Base-by-base conservation (phyloP, 116 monocot species). In the Posidonia oceanica region DNA sequence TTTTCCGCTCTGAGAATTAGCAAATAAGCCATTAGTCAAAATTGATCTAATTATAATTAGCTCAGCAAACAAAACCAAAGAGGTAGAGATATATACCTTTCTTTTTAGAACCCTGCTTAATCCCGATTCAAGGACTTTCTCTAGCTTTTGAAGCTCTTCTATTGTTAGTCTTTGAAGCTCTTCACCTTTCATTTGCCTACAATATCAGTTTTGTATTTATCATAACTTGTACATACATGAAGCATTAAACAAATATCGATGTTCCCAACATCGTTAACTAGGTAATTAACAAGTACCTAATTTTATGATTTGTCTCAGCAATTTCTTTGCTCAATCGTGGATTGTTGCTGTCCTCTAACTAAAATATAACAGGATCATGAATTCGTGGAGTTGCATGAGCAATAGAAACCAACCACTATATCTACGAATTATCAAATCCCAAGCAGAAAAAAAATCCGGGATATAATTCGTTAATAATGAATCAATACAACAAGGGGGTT, bases 91-190 rank as follows among this genome's bases (percentile, higher is more conserved):
- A 14, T 12, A 64, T 64, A 84, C 93, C 80, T 93, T 93, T 70
- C 42, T 86, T 36, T 86, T 74, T 4, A 84, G 42, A 36, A 93
- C 84, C n/a, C 77, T 70, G 29, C 69, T 52, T 39, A 88, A 60
- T 36, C 93, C 93, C 18, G 74, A 62, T 82, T 88, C 86, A 68
- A 93, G 86, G 0, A 69, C 80, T 48, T 79, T 93, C 69, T 93
- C 88, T 3, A 93, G 79, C 53, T 67, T 71, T 71, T 78, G 81
- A 38, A 93, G 82, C 78, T 88, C 88, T 51, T 84, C 66, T 14
- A 88, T 54, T 3, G 76, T 75, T 16, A 84, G 73, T 12, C 48
- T 1, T 48, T 48, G 48, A 6, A 48, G 48, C 7, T 7, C 48
- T 48, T 48, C 48, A 48, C 52, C 71, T 48, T 44, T 48, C 48